Base-by-base conservation (phyloP, 2,329 filamentous ascomycete species). In the Microdochium paspali region DNA sequence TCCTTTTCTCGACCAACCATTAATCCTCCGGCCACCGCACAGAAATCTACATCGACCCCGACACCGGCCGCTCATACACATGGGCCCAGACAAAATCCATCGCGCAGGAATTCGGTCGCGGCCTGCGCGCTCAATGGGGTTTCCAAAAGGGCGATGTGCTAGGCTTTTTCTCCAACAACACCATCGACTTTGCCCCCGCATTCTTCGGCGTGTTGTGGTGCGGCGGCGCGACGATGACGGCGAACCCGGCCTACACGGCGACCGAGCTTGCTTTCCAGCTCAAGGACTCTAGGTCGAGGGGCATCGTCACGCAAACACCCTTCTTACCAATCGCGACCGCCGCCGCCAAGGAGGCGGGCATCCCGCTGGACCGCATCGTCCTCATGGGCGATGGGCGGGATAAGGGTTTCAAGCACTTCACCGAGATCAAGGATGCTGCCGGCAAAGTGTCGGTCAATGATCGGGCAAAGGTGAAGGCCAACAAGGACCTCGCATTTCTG, bases 101-200 rank as follows among this genome's bases (percentile, higher is more conserved):
- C 15, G 84, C 88, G 1, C 66, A 82, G 32, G 77, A 81, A n/a
- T 94, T 96, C 55, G 90, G 88, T 45, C 81, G 84, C 53, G 90
- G 87, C 1, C 74, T 97, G 20, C 83, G 82, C 58, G 78, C 84
- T 24, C 66, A 73, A 21, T 91, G 84, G 76, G 75, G 82, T 45
- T 95, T 90, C 85, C 74, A 82, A 56, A 90, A 85, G 61, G 86
- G 87, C 58, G 87, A 96, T 61, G 87, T 93, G 1, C 73, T 96
- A 21, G 85, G 78, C 10, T 73, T 95, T 47, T 95, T 85, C 71
- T 84, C 87, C 3, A 87, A 90, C 24, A 96, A 97, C 63, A 82
- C 77, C 63, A 85, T 96, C 60, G 90, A 96, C 63, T 88, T 84
- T 0, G 84, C 88, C 0, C 72, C 84, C 3, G 66, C 90, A 44